Evolutionary conservation across 169 alveolate genomes (phyloP), one percentile per base, ranked within the genome.

Genomic region (Plasmodium vivax): DNA sequence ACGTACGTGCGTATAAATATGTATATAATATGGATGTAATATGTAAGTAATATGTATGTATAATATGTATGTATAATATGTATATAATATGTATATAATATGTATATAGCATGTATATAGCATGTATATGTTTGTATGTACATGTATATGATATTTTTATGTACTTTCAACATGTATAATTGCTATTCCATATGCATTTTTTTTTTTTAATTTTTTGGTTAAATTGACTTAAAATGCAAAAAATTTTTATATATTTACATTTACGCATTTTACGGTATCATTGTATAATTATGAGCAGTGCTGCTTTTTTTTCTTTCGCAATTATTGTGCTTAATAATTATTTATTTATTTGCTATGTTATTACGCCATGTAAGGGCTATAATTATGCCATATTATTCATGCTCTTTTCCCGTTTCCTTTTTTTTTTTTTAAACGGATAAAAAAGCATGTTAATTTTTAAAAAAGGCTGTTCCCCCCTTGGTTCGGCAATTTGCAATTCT

Each of bases 361-460:
- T 19, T 51, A 51, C 62, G 27, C 62, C 5, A 68, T n/a, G 27
- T 68, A 2, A 6, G 2, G 16, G 34, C 75, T 19, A 5, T 62
- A n/a, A 19, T 62, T 62, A 19, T 68, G 32, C 34, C 27, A 68
- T 56, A 27, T 51, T 79, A 6, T 79, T 19, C 27, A 51, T 19
- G 5, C 3, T 0, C 9, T 79, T 79, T 51, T 51, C 27, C 5
- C 75, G 41, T 56, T 79, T 79, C 41, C 32, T 79, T 79, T 51
- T 79, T 77, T 51, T 51, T 79, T 79, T 51, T 45, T 43, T 16
- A 27, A 68, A 79, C 84, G 41, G 73, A 79, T 79, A 56, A 51
- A 79, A 51, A 51, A 77, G 32, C 23, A 47, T 77, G 34, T 16
- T 23, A 77, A 5, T 77, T 45, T 47, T 23, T 19, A 45, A 19